Percentiles rank a stretch among this genome's conserved stretches.
Conservation (phyloP, 1,284 basidiomycete species). For the Ceratobasidium sp. region DNA sequence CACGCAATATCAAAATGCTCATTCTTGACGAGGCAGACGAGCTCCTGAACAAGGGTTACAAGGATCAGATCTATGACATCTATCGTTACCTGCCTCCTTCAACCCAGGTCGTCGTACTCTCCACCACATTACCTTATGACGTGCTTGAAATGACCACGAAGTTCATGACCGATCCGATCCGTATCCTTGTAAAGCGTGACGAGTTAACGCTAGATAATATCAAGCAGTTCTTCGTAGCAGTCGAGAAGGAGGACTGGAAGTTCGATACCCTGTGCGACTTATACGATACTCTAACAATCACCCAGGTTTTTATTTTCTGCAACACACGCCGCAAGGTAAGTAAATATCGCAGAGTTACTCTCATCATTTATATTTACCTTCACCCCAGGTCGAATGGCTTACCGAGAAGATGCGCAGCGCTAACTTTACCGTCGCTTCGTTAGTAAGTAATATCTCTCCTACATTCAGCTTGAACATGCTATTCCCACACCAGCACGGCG, state of each 20-base stretch:
- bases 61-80: constrained; percentile 99
- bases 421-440: constrained; percentile 96
- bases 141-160: constrained; percentile 99
- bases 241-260: constrained; percentile 99
- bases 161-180: constrained; percentile 99
- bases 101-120: constrained; percentile 97
- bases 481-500: constrained; percentile 75
- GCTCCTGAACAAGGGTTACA: constrained; percentile 98
- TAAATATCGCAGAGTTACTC: constrained; percentile 30
- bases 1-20: constrained; percentile 99
- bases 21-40: constrained; percentile 99
- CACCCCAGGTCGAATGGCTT: constrained; percentile 91
- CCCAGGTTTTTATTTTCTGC: constrained; percentile 99
- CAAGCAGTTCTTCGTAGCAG: constrained; percentile 99
- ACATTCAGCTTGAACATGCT: constrained; percentile 10
- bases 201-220: constrained; percentile 99
- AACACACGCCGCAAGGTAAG: constrained; percentile 95
- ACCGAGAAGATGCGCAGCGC: constrained; percentile 98
- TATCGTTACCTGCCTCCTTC: constrained; percentile 98
- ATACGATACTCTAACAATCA: constrained; percentile 99
- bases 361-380: constrained; percentile 23
- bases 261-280: constrained; percentile 98
- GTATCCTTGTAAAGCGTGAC: constrained; percentile 99
- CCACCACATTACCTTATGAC: constrained; percentile 96
- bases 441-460: constrained; percentile 59